Conservation (phyloP, 2,329 filamentous ascomycete genomes). For the Diaporthe capsici region DNA sequence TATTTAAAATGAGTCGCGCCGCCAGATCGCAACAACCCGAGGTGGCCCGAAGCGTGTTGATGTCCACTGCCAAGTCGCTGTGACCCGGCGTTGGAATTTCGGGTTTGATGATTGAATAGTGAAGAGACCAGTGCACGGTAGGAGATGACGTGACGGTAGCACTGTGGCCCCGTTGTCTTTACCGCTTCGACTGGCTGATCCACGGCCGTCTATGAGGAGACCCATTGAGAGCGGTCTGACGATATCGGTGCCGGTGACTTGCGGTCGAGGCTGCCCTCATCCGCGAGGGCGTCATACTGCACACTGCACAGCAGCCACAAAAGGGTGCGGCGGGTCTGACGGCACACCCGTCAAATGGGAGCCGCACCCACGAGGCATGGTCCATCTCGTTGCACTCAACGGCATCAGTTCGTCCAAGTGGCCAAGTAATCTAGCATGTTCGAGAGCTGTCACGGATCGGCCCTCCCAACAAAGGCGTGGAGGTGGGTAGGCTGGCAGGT, state of each 20-base stretch:
- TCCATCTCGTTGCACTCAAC: neutral
- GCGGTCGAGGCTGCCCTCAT: conserved; percentile 12
- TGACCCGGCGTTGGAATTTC: conserved; percentile 13
- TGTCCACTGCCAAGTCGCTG: conserved; percentile 1
- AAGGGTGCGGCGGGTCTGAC: neutral
- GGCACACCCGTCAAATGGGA: neutral
- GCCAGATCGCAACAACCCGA: neutral
- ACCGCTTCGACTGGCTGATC: conserved; percentile 38
- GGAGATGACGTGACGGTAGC: conserved; percentile 14
- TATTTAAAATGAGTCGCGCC: conserved; percentile 9
- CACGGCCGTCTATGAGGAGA: conserved; percentile 27
- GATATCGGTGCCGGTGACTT: conserved; percentile 32
- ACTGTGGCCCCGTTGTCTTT: conserved; percentile 38
- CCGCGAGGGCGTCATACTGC: conserved; percentile 2
- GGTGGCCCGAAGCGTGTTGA: neutral
- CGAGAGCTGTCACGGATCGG: conserved; percentile 1
- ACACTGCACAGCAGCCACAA: neutral
- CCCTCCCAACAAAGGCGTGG: neutral
- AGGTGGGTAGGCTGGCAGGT: neutral
- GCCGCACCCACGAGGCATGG: neutral
- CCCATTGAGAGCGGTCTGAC: conserved; percentile 38
- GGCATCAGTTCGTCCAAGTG: neutral
- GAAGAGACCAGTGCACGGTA: conserved; percentile 28
- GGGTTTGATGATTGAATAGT: conserved; percentile 11
- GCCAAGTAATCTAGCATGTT: neutral